phyloP scores from a whole-genome alignment of 257 asterid species.

The Salvia rosmarinus region DNA sequence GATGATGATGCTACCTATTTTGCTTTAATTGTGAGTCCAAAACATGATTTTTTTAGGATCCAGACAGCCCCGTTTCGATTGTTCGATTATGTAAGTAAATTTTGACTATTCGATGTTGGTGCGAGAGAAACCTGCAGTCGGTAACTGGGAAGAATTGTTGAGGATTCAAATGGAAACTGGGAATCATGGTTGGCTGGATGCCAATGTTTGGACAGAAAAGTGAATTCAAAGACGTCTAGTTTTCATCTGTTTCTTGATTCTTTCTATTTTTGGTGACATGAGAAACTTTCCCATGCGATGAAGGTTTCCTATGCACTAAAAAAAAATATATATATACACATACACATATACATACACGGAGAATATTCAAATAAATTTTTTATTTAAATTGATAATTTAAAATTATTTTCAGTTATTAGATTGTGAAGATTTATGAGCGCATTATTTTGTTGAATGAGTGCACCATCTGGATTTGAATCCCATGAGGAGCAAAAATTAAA shows the following conservation, averaged over 20 bases:
- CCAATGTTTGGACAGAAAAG: not conserved
- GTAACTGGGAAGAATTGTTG: not conserved
- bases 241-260: not conserved
- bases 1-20: slow-evolving; percentile 7
- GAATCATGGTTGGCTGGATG: not conserved
- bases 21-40: not conserved
- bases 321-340: too few relatives aligned
- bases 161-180: not conserved
- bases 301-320: too few relatives aligned
- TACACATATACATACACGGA: too few relatives aligned
- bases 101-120: not conserved
- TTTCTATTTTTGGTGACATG: too few relatives aligned
- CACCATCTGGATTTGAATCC: too few relatives aligned
- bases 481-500: too few relatives aligned
- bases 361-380: too few relatives aligned
- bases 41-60: not conserved
- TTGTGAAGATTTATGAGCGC: too few relatives aligned
- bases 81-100: slow-evolving; percentile 1
- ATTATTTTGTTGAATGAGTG: too few relatives aligned
- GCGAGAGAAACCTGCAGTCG: not conserved
- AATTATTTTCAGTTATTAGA: too few relatives aligned
- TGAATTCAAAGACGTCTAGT: not conserved
- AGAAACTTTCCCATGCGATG: too few relatives aligned
- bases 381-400: too few relatives aligned
- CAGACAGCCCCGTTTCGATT: not conserved